Conservation (phyloP, 129 eudicot genomes). For the Helianthus tuberosus region DNA sequence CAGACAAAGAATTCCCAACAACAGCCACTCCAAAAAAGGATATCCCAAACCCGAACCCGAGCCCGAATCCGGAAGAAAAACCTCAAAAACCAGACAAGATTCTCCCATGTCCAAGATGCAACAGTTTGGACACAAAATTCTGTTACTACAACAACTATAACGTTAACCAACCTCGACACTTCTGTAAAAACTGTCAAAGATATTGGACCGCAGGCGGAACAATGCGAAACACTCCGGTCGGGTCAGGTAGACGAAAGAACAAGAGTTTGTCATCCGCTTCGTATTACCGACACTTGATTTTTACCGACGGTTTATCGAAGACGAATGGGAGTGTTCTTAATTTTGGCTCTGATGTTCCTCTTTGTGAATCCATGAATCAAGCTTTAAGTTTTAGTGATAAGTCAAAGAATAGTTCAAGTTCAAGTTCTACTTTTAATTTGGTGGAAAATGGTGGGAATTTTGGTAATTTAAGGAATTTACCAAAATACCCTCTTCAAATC, state of each 20-base stretch:
- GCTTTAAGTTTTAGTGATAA: constrained; percentile 46
- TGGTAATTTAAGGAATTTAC: constrained; percentile 21
- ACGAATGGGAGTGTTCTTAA: constrained; percentile 41
- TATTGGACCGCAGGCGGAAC: constrained; percentile 91
- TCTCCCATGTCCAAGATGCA: constrained; percentile 78
- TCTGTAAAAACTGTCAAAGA: constrained; percentile 78
- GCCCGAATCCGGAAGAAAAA: constrained; percentile 38
- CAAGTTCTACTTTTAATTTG: constrained; percentile 36
- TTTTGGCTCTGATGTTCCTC: constrained; percentile 49
- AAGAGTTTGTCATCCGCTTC: constrained; percentile 45
- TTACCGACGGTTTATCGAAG: constrained; percentile 35
- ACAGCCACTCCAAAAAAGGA: constrained; percentile 32
- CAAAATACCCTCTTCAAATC: constrained; percentile 36
- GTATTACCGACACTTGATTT: constrained; percentile 40
- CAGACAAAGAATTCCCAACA: constrained; percentile 44
- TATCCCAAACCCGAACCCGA: neutral
- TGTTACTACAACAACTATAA: constrained; percentile 86
- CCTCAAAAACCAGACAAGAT: constrained; percentile 72
- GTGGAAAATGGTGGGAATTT: constrained; percentile 30
- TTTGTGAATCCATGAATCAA: constrained; percentile 60
- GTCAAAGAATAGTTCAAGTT: constrained; percentile 23
- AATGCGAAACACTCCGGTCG: constrained; percentile 78
- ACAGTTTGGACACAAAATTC: constrained; percentile 83
- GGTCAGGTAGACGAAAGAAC: constrained; percentile 83
- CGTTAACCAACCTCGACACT: constrained; percentile 76